A percentile compares a stretch with the other conserved stretches of the same genome.
phyloP scores from a whole-genome alignment of 169 alveolate species.

The Babesia caballi region DNA sequence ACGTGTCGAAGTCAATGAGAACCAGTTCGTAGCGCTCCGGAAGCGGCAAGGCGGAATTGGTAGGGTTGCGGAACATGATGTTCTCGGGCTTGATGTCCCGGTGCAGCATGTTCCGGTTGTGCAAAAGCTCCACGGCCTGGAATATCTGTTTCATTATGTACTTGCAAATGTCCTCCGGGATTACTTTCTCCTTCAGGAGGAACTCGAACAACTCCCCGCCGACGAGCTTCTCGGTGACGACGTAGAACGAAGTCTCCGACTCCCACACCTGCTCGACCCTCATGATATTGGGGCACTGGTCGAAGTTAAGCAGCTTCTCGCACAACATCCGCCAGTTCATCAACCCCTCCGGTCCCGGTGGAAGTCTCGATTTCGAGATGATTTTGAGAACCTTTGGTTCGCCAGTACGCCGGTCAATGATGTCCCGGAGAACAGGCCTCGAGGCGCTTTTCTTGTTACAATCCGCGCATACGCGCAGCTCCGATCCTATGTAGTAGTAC shows the following conservation, averaged over 20 bases:
- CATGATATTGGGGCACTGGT: conserved; percentile 80
- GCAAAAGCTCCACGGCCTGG: conserved; percentile 81
- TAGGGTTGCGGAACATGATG: conserved; percentile 77
- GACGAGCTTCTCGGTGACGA: conserved; percentile 82
- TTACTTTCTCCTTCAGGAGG: conserved; percentile 80
- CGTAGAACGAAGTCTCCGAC: conserved; percentile 76
- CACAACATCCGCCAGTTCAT: conserved; percentile 81
- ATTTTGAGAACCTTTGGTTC: conserved; percentile 72
- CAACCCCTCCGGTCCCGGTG: conserved; percentile 69
- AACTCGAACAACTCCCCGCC: conserved; percentile 89
- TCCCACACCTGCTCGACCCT: conserved; percentile 82
- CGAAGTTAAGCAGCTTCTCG: conserved; percentile 76
- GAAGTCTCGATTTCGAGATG: conserved; percentile 69
- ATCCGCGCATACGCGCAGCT: conserved; percentile 55
- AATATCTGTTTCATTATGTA: conserved; percentile 83
- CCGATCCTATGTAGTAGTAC: conserved; percentile 66
- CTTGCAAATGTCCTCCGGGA: conserved; percentile 86
- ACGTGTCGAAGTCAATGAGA: conserved; percentile 80
- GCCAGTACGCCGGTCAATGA: conserved; percentile 69
- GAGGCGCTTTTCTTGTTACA: conserved; percentile 42
- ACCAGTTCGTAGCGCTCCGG: conserved; percentile 73
- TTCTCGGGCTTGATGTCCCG: conserved; percentile 85
- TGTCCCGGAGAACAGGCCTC: conserved; percentile 71
- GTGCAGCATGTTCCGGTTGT: conserved; percentile 75
- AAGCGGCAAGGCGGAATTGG: conserved; percentile 68